A percentile compares a stretch with the other conserved stretches of the same genome.
Conservation (phyloP, 306 rosid genomes). For the Rosa rugosa region DNA sequence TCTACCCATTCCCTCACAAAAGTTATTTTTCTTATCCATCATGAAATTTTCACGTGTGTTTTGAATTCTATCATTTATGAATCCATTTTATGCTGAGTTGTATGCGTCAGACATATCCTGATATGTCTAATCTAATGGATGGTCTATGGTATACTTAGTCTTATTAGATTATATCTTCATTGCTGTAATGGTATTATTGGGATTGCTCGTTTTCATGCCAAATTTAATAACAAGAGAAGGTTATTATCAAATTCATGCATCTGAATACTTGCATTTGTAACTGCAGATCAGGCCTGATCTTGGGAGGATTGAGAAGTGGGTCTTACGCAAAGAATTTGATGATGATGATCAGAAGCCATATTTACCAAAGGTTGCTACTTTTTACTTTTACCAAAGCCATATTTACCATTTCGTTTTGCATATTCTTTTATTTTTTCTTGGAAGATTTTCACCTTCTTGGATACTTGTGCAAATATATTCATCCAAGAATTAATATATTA, state of each 20-base stretch:
- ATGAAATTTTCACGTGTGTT: neutral
- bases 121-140: neutral
- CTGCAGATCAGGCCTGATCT: constrained; percentile 76
- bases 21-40: neutral
- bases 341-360: constrained; percentile 82
- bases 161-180: constrained; percentile 9
- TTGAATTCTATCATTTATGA: neutral
- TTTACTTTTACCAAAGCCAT: neutral
- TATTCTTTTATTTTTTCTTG: no score
- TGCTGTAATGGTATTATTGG: neutral
- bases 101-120: neutral
- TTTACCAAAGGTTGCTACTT: constrained; percentile 78
- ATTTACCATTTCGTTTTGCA: no score
- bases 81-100: neutral
- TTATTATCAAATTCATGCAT: constrained; percentile 1
- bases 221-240: neutral
- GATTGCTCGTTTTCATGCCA: neutral
- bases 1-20: neutral
- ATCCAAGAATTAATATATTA: neutral
- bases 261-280: constrained; percentile 22
- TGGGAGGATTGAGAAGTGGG: constrained; percentile 96
- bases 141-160: neutral
- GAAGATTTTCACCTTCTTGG: neutral
- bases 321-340: constrained; percentile 81
- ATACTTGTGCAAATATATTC: no score